Evolutionary conservation across 176 grass and related monocot species (phyloP).

Genomic region (Bolboschoenus planiculmis): DNA sequence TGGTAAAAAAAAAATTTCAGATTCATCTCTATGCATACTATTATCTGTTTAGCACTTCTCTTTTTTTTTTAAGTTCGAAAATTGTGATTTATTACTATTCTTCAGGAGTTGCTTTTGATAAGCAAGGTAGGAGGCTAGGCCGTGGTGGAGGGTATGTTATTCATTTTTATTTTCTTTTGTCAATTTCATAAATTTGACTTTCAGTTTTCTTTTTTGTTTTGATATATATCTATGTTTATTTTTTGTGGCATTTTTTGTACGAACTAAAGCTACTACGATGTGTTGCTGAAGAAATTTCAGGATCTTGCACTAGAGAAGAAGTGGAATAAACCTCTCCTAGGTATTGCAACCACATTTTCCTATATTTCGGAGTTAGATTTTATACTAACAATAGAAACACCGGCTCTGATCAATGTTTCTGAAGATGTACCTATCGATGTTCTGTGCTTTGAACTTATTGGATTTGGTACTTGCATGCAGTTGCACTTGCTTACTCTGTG

Average conservation of each 20-base stretch:
- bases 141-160: constrained; percentile 80
- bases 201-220: constrained; percentile 5
- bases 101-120: constrained; percentile 92
- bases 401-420: neutral
- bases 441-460: neutral
- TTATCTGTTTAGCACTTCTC: neutral
- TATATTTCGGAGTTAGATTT: neutral
- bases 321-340: constrained; percentile 76
- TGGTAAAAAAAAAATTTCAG: constrained; percentile 35
- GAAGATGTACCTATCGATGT: neutral
- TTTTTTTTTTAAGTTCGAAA: neutral
- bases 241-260: neutral
- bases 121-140: constrained; percentile 70
- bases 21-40: neutral
- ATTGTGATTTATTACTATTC: constrained; percentile 1
- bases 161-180: neutral
- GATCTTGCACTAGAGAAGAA: constrained; percentile 68
- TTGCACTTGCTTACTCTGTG: constrained; percentile 69
- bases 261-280: constrained; percentile 77
- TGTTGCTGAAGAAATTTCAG: constrained; percentile 72
- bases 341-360: constrained; percentile 32
- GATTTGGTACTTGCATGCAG: constrained; percentile 36
- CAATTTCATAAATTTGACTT: neutral
- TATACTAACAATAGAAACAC: neutral
- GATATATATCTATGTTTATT: neutral